phyloP scores from a whole-genome alignment of 257 asterid species.

The Penstemon newberryi region DNA sequence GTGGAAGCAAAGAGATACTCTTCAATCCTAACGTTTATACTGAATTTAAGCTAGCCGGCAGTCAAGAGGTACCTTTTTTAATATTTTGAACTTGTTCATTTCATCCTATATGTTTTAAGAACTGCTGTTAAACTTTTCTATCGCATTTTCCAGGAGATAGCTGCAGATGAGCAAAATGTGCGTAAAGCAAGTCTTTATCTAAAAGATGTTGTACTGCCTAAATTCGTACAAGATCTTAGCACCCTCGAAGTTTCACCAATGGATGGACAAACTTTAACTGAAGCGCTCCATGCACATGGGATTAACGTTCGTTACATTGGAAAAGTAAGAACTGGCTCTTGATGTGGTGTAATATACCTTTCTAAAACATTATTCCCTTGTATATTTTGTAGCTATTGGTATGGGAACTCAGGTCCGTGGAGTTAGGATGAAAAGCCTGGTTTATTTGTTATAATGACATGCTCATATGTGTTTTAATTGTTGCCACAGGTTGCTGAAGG shows the following conservation, averaged over 20 bases:
- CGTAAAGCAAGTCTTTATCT: constrained; percentile 73
- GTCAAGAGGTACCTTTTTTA: constrained; percentile 56
- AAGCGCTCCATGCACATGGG: constrained; percentile 95
- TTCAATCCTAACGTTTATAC: constrained; percentile 92
- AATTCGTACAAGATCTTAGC: constrained; percentile 75
- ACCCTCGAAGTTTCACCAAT: constrained; percentile 95
- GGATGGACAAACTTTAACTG: constrained; percentile 95
- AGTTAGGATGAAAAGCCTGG: constrained; percentile 1
- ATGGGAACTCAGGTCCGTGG: constrained; percentile 14
- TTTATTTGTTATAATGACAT: background rate
- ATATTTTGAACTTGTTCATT: constrained; percentile 14
- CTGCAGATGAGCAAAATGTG: constrained; percentile 79
- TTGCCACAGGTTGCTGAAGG: constrained; percentile 80
- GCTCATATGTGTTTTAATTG: constrained; percentile 20
- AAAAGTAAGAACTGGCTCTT: constrained; percentile 49
- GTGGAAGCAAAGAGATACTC: constrained; percentile 49
- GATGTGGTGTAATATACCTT: constrained; percentile 22
- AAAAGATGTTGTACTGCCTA: constrained; percentile 67
- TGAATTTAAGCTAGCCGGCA: constrained; percentile 81
- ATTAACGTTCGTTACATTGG: constrained; percentile 87
- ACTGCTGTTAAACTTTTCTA: constrained; percentile 19
- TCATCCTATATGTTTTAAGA: constrained; percentile 10
- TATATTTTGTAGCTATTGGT: constrained; percentile 16
- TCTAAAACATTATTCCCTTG: constrained; percentile 19
- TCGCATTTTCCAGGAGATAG: constrained; percentile 60